Evolutionary conservation across 1,284 basidiomycete genomes (phyloP), one percentile per base, ranked within the genome.

Genomic region (Cryptococcus sp.): DNA sequence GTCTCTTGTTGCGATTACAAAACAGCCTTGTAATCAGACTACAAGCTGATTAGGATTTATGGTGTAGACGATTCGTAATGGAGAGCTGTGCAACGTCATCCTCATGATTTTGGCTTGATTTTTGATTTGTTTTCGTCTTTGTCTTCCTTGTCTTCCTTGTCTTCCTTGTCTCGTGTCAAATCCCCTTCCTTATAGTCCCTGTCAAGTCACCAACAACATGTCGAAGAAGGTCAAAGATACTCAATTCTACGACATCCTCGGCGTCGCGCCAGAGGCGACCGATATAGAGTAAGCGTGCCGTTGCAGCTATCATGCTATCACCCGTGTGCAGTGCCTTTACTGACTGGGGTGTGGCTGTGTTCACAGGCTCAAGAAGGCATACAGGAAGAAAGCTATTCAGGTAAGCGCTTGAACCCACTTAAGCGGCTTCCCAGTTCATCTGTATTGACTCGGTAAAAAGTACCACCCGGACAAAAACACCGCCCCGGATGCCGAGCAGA

Each of bases 401-500:
- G 92, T 92, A 58, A 69, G 82, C 73, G 25, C 5, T 3, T 23
- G 0, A 3, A 20, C 13, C 30, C 15, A 4, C 35, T 20, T 17
- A 7, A 22, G 19, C 25, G 39, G 19, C 11, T 38, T 17, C 50
- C 23, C 45, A 23, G 8, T 10, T 5, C 6, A 2, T n/a, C 38
- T 25, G 53, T 50, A 39, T 40, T 30, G 38, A 38, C 39, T 6
- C 17, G 25, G 13, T 56, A 46, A 52, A 47, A 58, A 93, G 90
- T 94, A 88, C 74, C 92, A 94, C 75, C 92, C 93, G 11, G 93
- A 96, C 81, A 94, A 94, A 84, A 96, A 97, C 73, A 83, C 85
- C 15, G 88, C 89, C 1, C 83, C 86, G 22, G 90, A 91, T 72
- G 92, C 92, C 6, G 91, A 93, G 75, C 87, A 90, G 74, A 92